Percentiles rank a stretch among this genome's conserved stretches.
phyloP scores from a whole-genome alignment of 805 yeast species.

The Suhomyces sp. region DNA sequence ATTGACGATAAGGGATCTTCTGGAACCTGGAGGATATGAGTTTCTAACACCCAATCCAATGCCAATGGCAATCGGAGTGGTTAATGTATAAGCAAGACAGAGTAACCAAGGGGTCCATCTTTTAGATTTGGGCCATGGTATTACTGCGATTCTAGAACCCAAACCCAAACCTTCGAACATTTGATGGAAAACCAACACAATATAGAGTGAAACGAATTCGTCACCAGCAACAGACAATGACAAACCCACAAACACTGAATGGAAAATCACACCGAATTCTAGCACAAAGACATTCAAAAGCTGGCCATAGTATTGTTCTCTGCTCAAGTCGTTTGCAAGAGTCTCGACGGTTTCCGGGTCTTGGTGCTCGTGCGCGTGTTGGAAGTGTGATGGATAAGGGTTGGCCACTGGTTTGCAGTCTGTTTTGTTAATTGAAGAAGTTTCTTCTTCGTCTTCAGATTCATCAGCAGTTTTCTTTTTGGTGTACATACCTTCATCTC shows the following conservation, averaged over 20 bases:
- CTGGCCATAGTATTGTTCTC: slow-evolving; percentile 55
- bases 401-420: slow-evolving; percentile 3
- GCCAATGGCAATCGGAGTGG: slow-evolving; percentile 35
- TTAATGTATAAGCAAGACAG: slow-evolving; percentile 26
- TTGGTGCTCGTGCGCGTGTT: slow-evolving; percentile 42
- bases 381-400: slow-evolving; percentile 40
- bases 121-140: slow-evolving; percentile 48
- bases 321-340: slow-evolving; percentile 30
- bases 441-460: slow-evolving; percentile 10
- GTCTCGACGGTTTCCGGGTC: slow-evolving; percentile 43
- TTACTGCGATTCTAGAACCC: slow-evolving; percentile 69
- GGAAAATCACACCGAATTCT: slow-evolving; percentile 81
- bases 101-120: slow-evolving; percentile 49
- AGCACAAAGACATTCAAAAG: slow-evolving; percentile 55
- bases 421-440: slow-evolving; percentile 2
- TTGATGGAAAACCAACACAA: slow-evolving; percentile 74
- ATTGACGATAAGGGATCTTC: slow-evolving; percentile 30
- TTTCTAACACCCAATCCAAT: slow-evolving; percentile 35
- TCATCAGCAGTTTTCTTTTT: slow-evolving; percentile 21
- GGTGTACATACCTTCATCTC: slow-evolving; percentile 35
- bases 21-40: slow-evolving; percentile 31
- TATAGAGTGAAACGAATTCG: slow-evolving; percentile 67
- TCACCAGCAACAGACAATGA: slow-evolving; percentile 76
- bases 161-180: slow-evolving; percentile 84
- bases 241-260: slow-evolving; percentile 78